phyloP scores from a whole-genome alignment of 2,329 filamentous ascomycete genomes.

The Aspergillus sp. region DNA sequence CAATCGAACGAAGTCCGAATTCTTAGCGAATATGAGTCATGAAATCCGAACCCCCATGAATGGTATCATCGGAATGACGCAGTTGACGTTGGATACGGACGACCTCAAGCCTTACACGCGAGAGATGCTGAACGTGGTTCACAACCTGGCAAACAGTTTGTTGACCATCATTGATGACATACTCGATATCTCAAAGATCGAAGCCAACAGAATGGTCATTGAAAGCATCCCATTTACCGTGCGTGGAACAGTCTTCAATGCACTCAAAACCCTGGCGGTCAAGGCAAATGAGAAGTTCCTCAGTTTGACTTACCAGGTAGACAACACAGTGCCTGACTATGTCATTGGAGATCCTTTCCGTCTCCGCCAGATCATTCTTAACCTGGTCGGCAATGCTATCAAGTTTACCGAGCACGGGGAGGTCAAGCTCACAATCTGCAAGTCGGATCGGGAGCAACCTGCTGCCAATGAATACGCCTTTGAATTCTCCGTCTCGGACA shows the following conservation, averaged over 20 bases:
- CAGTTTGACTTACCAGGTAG: constrained; percentile 88
- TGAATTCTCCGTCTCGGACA: constrained; percentile 93
- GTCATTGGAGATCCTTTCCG: constrained; percentile 96
- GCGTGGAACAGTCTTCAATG: constrained; percentile 92
- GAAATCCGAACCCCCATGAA: constrained; percentile 98
- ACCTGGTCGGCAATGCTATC: constrained; percentile 95
- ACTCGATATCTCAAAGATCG: constrained; percentile 69
- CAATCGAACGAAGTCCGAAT: constrained; percentile 97
- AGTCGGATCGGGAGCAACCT: constrained; percentile 62
- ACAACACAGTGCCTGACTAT: constrained; percentile 88
- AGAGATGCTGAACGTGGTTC: constrained; percentile 98
- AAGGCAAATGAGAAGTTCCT: constrained; percentile 95
- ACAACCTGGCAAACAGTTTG: constrained; percentile 91
- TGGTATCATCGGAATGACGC: constrained; percentile 97
- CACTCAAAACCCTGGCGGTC: constrained; percentile 91
- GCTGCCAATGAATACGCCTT: constrained; percentile 78
- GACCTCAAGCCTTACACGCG: constrained; percentile 91
- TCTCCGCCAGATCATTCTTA: constrained; percentile 91
- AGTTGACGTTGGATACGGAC: constrained; percentile 90
- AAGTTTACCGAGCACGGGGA: constrained; percentile 98
- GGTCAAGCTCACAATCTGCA: constrained; percentile 87
- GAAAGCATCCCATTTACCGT: constrained; percentile 96
- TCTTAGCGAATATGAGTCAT: constrained; percentile 98
- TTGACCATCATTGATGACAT: constrained; percentile 91
- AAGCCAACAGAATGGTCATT: constrained; percentile 96